These are phyloP conservation scores for Tylopilus sp. DNA, from an alignment of 1,284 basidiomycete genomes.

Conservation along the genomic window DNA sequence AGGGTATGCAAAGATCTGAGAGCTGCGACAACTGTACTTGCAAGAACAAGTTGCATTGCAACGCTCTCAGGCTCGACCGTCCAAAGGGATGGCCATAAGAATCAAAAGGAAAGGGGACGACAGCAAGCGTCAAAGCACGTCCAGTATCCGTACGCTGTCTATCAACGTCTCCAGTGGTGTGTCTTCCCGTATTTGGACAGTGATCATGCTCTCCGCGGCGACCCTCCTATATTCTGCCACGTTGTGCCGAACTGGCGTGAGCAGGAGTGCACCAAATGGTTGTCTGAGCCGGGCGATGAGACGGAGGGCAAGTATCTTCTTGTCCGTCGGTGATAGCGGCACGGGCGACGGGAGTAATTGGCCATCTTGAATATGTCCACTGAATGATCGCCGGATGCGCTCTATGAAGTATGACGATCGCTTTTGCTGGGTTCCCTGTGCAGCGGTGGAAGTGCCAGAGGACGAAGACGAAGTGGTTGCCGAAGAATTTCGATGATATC, in stretches of 20 bases:
- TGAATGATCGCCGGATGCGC: not conserved
- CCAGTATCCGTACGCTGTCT: not conserved
- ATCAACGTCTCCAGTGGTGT: not conserved
- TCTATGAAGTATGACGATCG: not conserved
- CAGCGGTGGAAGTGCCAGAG: not conserved
- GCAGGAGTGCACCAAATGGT: slow-evolving; percentile 4
- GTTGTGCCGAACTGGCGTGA: not conserved
- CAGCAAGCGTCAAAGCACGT: slow-evolving; percentile 3
- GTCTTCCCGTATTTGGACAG: slow-evolving; percentile 1
- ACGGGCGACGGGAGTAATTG: not conserved
- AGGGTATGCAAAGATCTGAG: too few relatives aligned
- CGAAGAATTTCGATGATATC: not conserved
- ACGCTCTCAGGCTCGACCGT: too few relatives aligned
- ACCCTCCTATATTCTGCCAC: slow-evolving; percentile 3
- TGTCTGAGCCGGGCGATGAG: not conserved
- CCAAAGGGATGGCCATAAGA: not conserved
- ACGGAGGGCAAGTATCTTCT: not conserved
- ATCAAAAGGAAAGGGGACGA: not conserved
- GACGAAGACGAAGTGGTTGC: not conserved
- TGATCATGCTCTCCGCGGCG: slow-evolving; percentile 2
- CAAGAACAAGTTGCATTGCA: too few relatives aligned
- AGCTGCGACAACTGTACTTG: too few relatives aligned
- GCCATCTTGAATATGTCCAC: not conserved
- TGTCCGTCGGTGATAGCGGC: not conserved
- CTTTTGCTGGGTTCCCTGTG: not conserved